Evolutionary conservation across 495 filamentous ascomycete genomes (phyloP).

Genomic region (Physcia stellaris): DNA sequence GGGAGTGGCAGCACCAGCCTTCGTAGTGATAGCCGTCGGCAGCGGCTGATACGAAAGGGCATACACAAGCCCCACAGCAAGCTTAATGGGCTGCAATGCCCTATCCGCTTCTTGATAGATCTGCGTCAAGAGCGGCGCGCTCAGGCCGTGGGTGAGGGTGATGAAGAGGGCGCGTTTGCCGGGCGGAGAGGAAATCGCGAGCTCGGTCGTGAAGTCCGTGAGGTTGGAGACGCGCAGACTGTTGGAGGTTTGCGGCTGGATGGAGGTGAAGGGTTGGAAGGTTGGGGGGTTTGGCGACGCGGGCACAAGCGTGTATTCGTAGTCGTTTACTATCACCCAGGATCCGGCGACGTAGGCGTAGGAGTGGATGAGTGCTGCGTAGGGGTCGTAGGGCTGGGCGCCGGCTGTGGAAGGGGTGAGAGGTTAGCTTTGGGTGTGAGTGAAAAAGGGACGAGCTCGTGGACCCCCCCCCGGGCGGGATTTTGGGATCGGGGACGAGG

Average conservation of each 20-base stretch:
- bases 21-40: constrained; percentile 11
- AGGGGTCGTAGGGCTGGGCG: constrained; percentile 11
- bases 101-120: not conserved
- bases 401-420: too few relatives aligned
- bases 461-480: too few relatives aligned
- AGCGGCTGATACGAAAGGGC: constrained; percentile 25
- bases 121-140: not conserved
- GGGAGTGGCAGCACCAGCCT: constrained; percentile 17
- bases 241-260: constrained; percentile 11
- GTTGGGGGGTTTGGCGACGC: constrained; percentile 14
- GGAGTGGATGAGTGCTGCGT: constrained; percentile 21
- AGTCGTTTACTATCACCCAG: constrained; percentile 7
- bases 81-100: not conserved
- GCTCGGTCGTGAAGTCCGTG: constrained; percentile 18
- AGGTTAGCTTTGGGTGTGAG: too few relatives aligned
- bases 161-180: not conserved
- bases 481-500: too few relatives aligned
- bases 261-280: constrained; percentile 17
- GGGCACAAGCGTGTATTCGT: constrained; percentile 11
- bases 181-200: not conserved
- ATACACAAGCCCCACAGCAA: constrained; percentile 15
- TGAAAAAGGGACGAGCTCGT: too few relatives aligned
- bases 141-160: not conserved
- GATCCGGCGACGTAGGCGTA: constrained; percentile 14
- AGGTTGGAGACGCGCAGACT: constrained; percentile 18